These are phyloP conservation scores for Phyllosticta ampelicida DNA, from an alignment of 2,329 filamentous ascomycete species.

Conservation along the genomic window DNA sequence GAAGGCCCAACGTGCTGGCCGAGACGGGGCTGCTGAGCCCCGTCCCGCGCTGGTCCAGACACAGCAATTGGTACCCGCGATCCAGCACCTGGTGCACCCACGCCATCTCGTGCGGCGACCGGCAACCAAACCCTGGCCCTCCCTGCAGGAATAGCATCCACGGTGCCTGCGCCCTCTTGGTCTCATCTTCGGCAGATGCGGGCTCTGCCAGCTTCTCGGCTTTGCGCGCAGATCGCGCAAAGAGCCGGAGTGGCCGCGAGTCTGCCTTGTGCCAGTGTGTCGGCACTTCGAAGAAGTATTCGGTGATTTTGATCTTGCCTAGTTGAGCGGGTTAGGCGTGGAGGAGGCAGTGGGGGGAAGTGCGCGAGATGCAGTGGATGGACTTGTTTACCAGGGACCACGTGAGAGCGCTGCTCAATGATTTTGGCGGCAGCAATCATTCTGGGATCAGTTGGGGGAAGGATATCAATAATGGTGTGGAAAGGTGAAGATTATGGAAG, in stretches of 20 bases:
- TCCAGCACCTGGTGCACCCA: conserved; percentile 62
- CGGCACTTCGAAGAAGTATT: conserved; percentile 61
- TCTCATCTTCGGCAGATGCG: conserved; percentile 30
- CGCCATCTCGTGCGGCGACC: conserved; percentile 60
- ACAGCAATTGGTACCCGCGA: conserved; percentile 71
- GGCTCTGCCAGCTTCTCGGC: conserved; percentile 50
- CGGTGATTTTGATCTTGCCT: conserved; percentile 68
- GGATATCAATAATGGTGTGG: neutral
- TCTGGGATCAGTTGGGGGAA: neutral
- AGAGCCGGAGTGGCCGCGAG: conserved; percentile 49
- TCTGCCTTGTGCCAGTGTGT: conserved; percentile 7
- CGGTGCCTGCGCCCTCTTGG: conserved; percentile 39
- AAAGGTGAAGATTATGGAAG: neutral
- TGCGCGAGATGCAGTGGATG: neutral
- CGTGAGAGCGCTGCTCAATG: conserved; percentile 34
- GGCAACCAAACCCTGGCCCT: conserved; percentile 71
- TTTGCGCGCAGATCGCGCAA: conserved; percentile 63
- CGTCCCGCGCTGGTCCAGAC: conserved; percentile 85
- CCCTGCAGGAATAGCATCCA: conserved; percentile 70
- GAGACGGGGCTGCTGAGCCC: conserved; percentile 75
- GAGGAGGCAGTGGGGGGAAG: no score
- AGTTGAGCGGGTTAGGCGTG: neutral
- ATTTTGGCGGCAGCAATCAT: conserved; percentile 33
- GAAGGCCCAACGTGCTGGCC: conserved; percentile 55
- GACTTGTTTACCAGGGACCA: conserved; percentile 30